Evolutionary conservation across 2,329 filamentous ascomycete species (phyloP), one percentile per base, ranked within the genome.

Genomic region (Aspergillus spinulosporus): DNA sequence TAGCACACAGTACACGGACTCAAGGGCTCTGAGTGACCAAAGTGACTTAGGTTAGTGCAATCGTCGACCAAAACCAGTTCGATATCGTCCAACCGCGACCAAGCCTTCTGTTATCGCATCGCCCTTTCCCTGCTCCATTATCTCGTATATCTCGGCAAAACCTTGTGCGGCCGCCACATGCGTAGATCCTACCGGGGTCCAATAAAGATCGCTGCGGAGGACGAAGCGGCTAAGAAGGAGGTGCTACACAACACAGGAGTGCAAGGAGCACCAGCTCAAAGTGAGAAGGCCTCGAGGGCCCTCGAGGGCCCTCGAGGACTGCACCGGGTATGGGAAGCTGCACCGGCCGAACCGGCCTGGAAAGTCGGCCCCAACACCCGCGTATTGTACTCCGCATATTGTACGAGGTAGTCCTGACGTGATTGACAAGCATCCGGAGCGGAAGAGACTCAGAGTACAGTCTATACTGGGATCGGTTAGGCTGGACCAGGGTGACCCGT

Each of bases 391-490:
- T 21, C 21, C 21, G 21, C 21, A 21, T 21, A 21, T 21, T 21
- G 21, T 21, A 21, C 21, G 21, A 21, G 21, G 21, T 48, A 52
- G 29, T 12, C 15, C 9, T 54, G 59, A 63, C 59, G 58, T 63
- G 61, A 63, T 46, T 28, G 40, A 54, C 56, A 46, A 28, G 45
- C 37, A 58, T 34, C 57, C 57, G 21, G 54, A 56, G 54, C 49
- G 12, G 36, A 57, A 39, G 51, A 44, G n/a, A 37, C 29, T 34
- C 9, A 21, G 37, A 45, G 36, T 47, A 29, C 15, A 37, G 26
- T 43, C 56, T 54, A 49, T 37, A 45, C 12, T 29, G 4, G 21
- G 45, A 52, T 48, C 31, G 6, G 32, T 43, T 43, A 42, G 36
- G 28, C 26, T 7, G 15, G 45, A 39, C 32, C 32, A 39, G 34